Base-by-base conservation (phyloP, 1,284 basidiomycete species). In the Ceratobasidium sp. region DNA sequence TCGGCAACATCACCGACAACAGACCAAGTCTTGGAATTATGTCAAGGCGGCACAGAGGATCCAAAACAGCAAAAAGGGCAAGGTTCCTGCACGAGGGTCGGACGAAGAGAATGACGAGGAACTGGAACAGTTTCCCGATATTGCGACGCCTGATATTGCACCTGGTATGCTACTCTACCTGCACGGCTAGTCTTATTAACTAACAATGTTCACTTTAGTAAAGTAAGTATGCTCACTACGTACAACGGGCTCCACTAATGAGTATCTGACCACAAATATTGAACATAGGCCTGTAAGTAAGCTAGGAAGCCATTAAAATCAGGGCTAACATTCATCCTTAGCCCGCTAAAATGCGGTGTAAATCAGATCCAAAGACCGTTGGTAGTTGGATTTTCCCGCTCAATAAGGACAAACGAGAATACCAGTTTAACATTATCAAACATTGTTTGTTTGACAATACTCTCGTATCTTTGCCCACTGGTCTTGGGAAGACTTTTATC, bases 401-500 rank as follows among this genome's bases (percentile, higher is more conserved):
- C 7, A 99, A 99, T 82, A 88, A 90, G 65, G 90, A 92, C 0
- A 95, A 94, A 81, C 91, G 98, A 78, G 92, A 95, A 80, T 99
- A 99, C 82, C 98, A 99, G 81, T 97, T 90, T 83, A 98, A 99
- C 80, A 99, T 99, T 78, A 93, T 96, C 69, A 91, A 89, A 80
- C 89, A 90, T 45, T 94, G 92, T 81, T 88, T 99, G 37, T 96
- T 94, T 80, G 94, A 98, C 66, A 99, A 99, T 82, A 95, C 95
- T 2, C 89, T 99, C 3, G 97, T 99, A 28, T 94, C 96, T 0
- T 86, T 99, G 13, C 98, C 98, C 0, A 99, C 98, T 0, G 98
- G 98, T 77, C 86, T 99, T 6, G 98, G 98, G 26, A 99, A 99
- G 86, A 99, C 98, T 0, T 99, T 99, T 82, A 94, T 99, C 77